Conservation (phyloP, 768 basidiomycete species). For the Lenzites betulinus region DNA sequence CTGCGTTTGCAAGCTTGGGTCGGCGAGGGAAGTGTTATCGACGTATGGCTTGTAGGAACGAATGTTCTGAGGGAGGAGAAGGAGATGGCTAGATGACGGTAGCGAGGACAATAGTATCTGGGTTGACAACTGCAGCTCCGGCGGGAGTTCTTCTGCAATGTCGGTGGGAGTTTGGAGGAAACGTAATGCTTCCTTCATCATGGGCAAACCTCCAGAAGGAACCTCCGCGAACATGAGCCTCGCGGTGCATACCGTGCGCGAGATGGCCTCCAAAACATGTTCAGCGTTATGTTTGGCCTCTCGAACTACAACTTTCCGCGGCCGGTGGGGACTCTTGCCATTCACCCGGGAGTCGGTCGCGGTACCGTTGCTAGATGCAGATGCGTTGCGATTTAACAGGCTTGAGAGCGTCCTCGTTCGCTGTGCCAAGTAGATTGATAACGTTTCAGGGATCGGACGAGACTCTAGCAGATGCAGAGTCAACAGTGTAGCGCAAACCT, state of each 20-base stretch:
- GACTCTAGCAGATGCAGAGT: constrained; percentile 91
- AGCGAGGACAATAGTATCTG: constrained; percentile 65
- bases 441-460: constrained; percentile 70
- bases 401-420: constrained; percentile 59
- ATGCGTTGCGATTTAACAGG: constrained; percentile 33
- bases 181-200: constrained; percentile 59
- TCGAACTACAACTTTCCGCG: constrained; percentile 42
- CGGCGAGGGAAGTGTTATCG: constrained; percentile 62
- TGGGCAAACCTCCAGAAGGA: constrained; percentile 36
- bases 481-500: constrained; percentile 74
- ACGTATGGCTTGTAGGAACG: constrained; percentile 85
- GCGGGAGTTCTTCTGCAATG: constrained; percentile 38
- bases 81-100: constrained; percentile 83
- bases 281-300: constrained; percentile 58
- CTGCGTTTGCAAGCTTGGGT: constrained; percentile 46
- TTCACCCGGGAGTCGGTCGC: constrained; percentile 24
- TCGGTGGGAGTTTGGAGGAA: constrained; percentile 59
- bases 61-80: constrained; percentile 70
- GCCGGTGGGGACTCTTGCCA: constrained; percentile 17
- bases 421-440: constrained; percentile 71
- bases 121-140: constrained; percentile 64
- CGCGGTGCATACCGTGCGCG: constrained; percentile 57
- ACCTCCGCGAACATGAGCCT: constrained; percentile 56
- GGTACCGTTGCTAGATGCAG: constrained; percentile 38
- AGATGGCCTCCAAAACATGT: constrained; percentile 54